Base-by-base conservation (phyloP, 768 basidiomycete species). In the Kwoniella sp. region DNA sequence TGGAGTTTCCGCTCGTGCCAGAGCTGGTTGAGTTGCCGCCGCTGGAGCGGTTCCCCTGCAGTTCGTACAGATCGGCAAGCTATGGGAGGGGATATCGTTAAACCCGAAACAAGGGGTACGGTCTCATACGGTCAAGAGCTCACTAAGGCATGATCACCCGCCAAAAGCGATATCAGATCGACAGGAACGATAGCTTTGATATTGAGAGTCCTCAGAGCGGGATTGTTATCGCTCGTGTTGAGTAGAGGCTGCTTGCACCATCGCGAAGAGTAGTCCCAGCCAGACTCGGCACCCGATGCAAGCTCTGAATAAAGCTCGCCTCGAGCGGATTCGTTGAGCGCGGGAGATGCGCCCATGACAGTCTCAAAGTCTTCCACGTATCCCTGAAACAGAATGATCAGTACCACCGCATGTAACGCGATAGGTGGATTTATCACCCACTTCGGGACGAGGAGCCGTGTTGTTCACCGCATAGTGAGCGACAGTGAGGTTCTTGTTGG, bases 401-500 rank as follows among this genome's bases (percentile, higher is more conserved):
- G 22, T 41, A 8, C 37, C 38, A 34, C 55, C n/a, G 23, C 22
- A 22, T 9, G 38, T 23, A 20, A 17, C 8, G 53, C 34, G 12
- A 7, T 34, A 13, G 15, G 52, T 31, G 15, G 47, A 17, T 17
- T 31, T 31, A 54, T 47, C 34, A 52, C 69, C 61, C 12, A 73
- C 91, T 82, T 97, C 94, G 0, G 93, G 94, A 12, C 93, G 85
- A 41, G 93, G 94, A 1, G 92, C 93, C 17, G 82, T 88, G 70
- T 84, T 87, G 60, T 69, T 78, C 0, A 92, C 94, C 9, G 85
- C 82, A 73, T 92, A 96, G 53, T 82, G 89, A 38, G 86, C 85
- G 79, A 96, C 84, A 13, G 84, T 80, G 79, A 89, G 85, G 0
- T 85, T 89, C 50, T 83, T 67, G 58, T 73, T 67, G 26, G 77